Percentiles rank a stretch among this genome's conserved stretches.
These are phyloP conservation scores for Dictyostelium brefeldianum DNA, from an alignment of 78 protist species.

Conservation along the genomic window DNA sequence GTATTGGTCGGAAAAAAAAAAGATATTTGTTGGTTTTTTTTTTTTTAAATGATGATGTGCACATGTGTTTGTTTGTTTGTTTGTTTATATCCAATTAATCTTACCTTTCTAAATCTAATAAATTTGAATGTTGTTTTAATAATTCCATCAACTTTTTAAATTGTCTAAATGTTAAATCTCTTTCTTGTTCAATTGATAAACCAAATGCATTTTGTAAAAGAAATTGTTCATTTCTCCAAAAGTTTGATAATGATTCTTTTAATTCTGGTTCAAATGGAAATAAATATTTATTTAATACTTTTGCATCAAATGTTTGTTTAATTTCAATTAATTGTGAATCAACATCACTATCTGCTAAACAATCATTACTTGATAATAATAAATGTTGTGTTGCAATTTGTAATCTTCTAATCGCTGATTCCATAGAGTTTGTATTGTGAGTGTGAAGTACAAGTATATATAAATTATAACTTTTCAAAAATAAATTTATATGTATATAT, in stretches of 20 bases:
- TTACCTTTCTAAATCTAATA: slow-evolving; percentile 20
- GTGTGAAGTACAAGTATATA: background rate
- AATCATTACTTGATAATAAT: background rate
- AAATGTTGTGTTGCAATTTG: background rate
- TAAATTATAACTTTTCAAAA: too few relatives aligned
- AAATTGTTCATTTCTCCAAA: background rate
- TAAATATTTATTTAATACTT: slow-evolving; percentile 20
- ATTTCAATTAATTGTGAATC: background rate
- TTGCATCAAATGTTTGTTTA: slow-evolving; percentile 34
- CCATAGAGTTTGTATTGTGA: background rate
- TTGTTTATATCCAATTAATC: too few relatives aligned
- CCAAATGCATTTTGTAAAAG: slow-evolving; percentile 28
- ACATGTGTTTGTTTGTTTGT: too few relatives aligned
- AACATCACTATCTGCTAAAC: background rate
- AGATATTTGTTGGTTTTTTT: background rate
- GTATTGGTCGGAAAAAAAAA: background rate
- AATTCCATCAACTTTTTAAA: slow-evolving; percentile 11
- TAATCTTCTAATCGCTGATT: slow-evolving; percentile 33
- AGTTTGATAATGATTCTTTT: background rate
- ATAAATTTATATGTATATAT: too few relatives aligned
- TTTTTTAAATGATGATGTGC: too few relatives aligned
- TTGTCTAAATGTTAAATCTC: slow-evolving; percentile 34
- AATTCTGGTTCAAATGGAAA: slow-evolving; percentile 55
- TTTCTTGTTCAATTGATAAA: slow-evolving; percentile 39
- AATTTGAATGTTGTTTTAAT: background rate